These are phyloP conservation scores for Chromera velia DNA, from an alignment of 73 alveolate genomes.

Conservation along the genomic window DNA sequence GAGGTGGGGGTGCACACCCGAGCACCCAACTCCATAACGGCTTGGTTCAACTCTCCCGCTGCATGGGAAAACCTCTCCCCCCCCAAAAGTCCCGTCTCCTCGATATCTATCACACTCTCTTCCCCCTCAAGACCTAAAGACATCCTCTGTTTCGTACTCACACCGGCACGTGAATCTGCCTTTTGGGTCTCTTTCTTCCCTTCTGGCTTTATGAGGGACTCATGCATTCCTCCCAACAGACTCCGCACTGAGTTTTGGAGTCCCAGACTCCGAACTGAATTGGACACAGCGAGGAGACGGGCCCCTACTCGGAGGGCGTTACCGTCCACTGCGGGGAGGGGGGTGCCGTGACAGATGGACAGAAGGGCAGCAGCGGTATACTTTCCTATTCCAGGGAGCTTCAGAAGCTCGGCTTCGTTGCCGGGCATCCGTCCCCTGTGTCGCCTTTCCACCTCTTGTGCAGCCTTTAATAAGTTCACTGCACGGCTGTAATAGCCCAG, in stretches of 20 bases:
- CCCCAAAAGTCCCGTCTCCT: background rate
- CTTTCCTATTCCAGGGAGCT: constrained; percentile 32
- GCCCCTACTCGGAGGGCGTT: constrained; percentile 2
- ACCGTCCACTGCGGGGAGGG: constrained; percentile 28
- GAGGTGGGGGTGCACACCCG: constrained; percentile 17
- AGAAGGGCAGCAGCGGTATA: constrained; percentile 41
- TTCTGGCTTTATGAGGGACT: background rate
- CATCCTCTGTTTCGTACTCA: background rate
- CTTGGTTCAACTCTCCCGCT: constrained; percentile 25
- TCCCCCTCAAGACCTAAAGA: background rate
- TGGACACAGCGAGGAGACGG: background rate
- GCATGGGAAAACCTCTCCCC: too few relatives aligned
- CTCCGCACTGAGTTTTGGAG: too few relatives aligned
- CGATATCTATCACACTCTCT: constrained; percentile 15
- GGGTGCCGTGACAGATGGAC: constrained; percentile 16
- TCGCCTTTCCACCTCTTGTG: constrained; percentile 5
- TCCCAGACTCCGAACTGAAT: background rate
- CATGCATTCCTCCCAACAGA: background rate
- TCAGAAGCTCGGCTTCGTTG: background rate
- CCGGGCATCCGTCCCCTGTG: background rate
- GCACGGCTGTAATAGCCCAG: constrained; percentile 42
- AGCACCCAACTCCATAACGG: constrained; percentile 32
- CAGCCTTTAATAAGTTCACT: constrained; percentile 29
- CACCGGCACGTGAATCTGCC: background rate
- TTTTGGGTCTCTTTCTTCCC: background rate